A percentile compares a stretch with the other conserved stretches of the same genome.
phyloP scores from a whole-genome alignment of 371 early-diverging fungal species.

The Massospora cicadina region DNA sequence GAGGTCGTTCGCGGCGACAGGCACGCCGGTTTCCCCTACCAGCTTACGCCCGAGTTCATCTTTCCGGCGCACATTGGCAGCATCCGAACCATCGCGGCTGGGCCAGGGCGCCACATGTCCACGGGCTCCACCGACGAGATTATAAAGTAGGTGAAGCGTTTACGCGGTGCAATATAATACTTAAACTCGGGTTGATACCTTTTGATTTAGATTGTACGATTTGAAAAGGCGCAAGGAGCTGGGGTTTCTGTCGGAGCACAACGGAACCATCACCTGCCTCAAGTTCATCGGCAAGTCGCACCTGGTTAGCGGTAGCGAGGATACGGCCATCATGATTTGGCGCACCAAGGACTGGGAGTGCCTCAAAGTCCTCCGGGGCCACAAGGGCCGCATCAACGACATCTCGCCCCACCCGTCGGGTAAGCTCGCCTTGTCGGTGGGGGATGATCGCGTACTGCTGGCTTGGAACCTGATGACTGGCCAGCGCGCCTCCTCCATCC shows the following conservation, averaged over 20 bases:
- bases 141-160: conserved; percentile 32
- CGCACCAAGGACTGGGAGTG: conserved; percentile 92
- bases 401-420: conserved; percentile 86
- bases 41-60: conserved; percentile 65
- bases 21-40: background rate
- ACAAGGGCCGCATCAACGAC: conserved; percentile 50
- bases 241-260: conserved; percentile 80
- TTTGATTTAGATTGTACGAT: conserved; percentile 49
- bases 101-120: conserved; percentile 53
- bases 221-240: conserved; percentile 70
- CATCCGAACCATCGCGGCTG: conserved; percentile 67
- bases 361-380: conserved; percentile 77
- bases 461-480: conserved; percentile 85
- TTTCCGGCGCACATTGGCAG: conserved; percentile 87
- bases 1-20: too few relatives aligned
- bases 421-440: conserved; percentile 70
- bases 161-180: background rate
- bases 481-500: conserved; percentile 48
- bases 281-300: conserved; percentile 63
- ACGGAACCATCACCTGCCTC: conserved; percentile 67
- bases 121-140: conserved; percentile 93
- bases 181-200: background rate
- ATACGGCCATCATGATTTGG: conserved; percentile 71
- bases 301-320: conserved; percentile 76
- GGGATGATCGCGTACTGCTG: conserved; percentile 57